Evolutionary conservation across 768 basidiomycete genomes (phyloP), one percentile per base, ranked within the genome.

Genomic region (Podaxis mareebaensis): DNA sequence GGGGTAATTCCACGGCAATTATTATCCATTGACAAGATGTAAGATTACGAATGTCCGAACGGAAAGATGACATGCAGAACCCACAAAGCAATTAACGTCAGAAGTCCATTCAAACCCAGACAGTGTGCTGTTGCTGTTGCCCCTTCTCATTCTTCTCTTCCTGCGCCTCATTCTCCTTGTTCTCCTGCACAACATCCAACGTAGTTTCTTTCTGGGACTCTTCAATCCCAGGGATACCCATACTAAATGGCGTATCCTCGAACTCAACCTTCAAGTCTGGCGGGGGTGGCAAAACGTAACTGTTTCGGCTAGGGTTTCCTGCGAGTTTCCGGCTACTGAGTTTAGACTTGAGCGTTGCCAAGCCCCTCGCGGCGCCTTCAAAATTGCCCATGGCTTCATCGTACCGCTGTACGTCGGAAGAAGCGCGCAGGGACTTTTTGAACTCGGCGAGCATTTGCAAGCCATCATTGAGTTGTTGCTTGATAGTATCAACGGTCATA

Each of bases 201-300:
- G 24, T 48, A 4, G 24, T n/a, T n/a, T 63, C 61, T 44, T 63
- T 63, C 55, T 57, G 52, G 5, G 61, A 57, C 38, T 57, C 61
- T 5, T 57, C 61, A 20, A 63, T 63, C 3, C 61, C 61, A 7
- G 61, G 55, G 51, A 63, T 63, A 26, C 46, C 55, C 24, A 56
- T 51, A 51, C 61, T 38, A 22, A 63, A 63, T 5, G 61, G 61
- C 28, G 54, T 24, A 42, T 63, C 54, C 61, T 63, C 61, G 12
- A 63, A 49, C 10, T 63, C 61, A 20, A 63, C 44, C 36, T 63
- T 63, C 61, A 63, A 51, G 38, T 57, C 61, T 10, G 55, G 61
- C 2, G 61, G 33, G 33, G 33, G 61, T 12, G 61, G 55, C 20
- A 63, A 11, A 22, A 57, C 54, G 36, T 40, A 63, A 51, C 61